Evolutionary conservation across 495 filamentous ascomycete species (phyloP), one percentile per base, ranked within the genome.

Genomic region (Aspergillus biplanus): DNA sequence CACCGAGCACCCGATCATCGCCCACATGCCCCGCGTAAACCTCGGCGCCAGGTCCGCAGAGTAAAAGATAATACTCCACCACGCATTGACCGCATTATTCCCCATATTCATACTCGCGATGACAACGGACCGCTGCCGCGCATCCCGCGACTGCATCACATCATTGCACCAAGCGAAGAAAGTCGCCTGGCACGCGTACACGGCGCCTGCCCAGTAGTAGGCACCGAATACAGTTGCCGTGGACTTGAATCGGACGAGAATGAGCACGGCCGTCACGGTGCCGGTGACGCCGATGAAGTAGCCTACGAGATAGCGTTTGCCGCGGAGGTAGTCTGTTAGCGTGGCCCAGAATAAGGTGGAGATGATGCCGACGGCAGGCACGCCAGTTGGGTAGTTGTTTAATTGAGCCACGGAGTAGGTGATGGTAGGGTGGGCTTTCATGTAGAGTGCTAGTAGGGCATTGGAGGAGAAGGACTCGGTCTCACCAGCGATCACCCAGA

Each of bases 61-160:
- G 63, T 89, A 90, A 68, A 90, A 89, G 15, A 90, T 55, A 32
- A 90, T 82, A 52, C 79, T 83, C 87, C 87, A 90, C 82, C 82
- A 87, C 1, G 82, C 81, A 61, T 85, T 82, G 4, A 87, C 72
- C 3, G 82, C 82, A 66, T 84, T 85, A 54, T 77, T 83, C 6
- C 81, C 78, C 69, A 83, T 73, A 62, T 87, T 86, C 82, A 86
- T 86, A 44, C 80, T 79, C 4, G 80, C 81, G 44, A 85, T 78
- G 3, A 85, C 80, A 33, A 84, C 71, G 5, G 77, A 78, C 35
- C 82, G 74, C 56, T 80, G 65, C 5, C 70, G 74, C 37, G 80
- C 79, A 63, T 82, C 78, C 54, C 78, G 66, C 44, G 71, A 79
- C 5, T 81, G 71, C 70, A 85, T 74, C 11, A 78, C 75, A 67